These are phyloP conservation scores for Telfairia occidentalis DNA, from an alignment of 331 rosid genomes.

Conservation along the genomic window DNA sequence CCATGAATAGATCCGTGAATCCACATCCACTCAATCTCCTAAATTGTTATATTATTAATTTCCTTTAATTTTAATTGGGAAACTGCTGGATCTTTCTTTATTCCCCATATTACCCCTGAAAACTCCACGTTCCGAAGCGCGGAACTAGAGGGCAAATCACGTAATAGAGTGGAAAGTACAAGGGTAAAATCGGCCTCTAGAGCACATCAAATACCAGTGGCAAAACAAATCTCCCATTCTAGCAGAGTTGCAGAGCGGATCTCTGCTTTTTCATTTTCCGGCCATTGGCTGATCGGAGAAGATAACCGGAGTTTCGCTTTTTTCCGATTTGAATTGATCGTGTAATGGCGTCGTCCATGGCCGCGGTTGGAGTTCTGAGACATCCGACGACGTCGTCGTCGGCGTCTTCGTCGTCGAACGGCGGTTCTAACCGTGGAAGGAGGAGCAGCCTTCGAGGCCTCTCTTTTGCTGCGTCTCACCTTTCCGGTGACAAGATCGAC, in stretches of 20 bases:
- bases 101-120: neutral
- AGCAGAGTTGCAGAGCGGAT: neutral
- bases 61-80: neutral
- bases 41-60: neutral
- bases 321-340: neutral
- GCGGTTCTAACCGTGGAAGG: conserved; percentile 15
- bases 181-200: neutral
- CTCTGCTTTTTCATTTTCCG: neutral
- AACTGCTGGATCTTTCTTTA: neutral
- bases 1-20: conserved; percentile 3
- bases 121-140: neutral
- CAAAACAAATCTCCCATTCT: neutral
- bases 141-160: neutral
- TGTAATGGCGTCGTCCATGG: conserved; percentile 61
- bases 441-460: conserved; percentile 21
- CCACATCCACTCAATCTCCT: conserved; percentile 3
- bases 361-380: conserved; percentile 37
- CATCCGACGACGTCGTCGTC: conserved; percentile 32
- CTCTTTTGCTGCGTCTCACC: conserved; percentile 41
- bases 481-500: conserved; percentile 40
- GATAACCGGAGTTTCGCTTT: neutral
- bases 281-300: neutral
- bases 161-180: neutral
- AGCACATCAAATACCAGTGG: conserved; percentile 6
- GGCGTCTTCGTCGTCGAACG: conserved; percentile 12